Evolutionary conservation across 2,329 filamentous ascomycete genomes (phyloP).

Genomic region (Immersiporthe knoxdaviesiana): DNA sequence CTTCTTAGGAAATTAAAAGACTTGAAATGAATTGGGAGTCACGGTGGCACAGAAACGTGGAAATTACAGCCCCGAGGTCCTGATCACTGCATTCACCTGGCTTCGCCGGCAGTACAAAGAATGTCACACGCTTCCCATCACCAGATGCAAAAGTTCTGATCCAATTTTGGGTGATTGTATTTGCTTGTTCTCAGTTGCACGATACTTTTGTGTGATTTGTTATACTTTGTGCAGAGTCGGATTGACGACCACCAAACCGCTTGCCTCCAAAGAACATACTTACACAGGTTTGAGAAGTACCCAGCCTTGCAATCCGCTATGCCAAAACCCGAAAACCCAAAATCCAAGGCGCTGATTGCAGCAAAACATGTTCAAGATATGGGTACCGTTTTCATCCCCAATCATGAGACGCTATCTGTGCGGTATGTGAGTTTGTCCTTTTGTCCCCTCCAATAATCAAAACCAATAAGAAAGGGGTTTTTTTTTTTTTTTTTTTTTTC

Average conservation of each 20-base stretch:
- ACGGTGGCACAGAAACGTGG: too few relatives aligned
- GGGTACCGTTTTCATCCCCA: conserved; percentile 9
- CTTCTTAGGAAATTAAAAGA: background rate
- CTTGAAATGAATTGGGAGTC: background rate
- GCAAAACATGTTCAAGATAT: background rate
- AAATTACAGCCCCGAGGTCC: too few relatives aligned
- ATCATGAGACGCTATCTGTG: background rate
- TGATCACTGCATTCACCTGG: too few relatives aligned
- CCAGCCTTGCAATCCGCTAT: background rate
- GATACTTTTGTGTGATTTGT: background rate
- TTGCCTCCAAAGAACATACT: background rate
- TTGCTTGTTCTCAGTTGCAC: background rate
- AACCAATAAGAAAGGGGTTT: background rate
- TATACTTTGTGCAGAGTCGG: background rate
- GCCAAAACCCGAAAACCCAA: background rate
- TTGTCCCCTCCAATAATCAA: background rate
- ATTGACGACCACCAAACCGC: background rate
- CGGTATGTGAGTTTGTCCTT: background rate
- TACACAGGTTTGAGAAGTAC: background rate
- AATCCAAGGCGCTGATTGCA: too few relatives aligned
- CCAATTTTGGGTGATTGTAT: background rate
- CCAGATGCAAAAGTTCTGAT: background rate
- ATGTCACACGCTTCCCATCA: too few relatives aligned
- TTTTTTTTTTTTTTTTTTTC: too few relatives aligned
- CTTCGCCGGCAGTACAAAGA: too few relatives aligned